Conservation (phyloP, 805 yeast genomes). For the Ogataea nitratoaversa region DNA sequence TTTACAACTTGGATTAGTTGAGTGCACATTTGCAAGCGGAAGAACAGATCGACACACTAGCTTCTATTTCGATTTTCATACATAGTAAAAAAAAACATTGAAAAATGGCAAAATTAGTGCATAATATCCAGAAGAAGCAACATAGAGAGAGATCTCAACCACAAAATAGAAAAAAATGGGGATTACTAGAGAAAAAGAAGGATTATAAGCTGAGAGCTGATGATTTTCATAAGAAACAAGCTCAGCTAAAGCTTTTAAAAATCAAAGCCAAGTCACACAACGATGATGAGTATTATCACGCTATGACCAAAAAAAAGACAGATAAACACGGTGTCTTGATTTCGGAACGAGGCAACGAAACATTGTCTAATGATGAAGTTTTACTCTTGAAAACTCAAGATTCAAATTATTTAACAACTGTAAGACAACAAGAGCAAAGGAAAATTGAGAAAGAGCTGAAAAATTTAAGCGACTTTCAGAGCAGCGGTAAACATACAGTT, state of each 20-base stretch:
- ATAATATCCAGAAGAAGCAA: conserved; percentile 92
- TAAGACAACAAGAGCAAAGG: conserved; percentile 63
- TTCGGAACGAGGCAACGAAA: conserved; percentile 60
- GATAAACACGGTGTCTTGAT: conserved; percentile 67
- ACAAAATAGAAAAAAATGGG: conserved; percentile 63
- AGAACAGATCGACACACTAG: too few relatives aligned
- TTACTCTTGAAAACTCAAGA: conserved; percentile 88
- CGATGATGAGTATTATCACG: conserved; percentile 96
- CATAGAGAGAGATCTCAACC: conserved; percentile 94
- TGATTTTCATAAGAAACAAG: conserved; percentile 55
- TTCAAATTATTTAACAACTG: conserved; percentile 74
- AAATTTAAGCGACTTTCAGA: conserved; percentile 41
- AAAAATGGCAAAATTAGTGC: conserved; percentile 73
- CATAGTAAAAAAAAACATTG: too few relatives aligned
- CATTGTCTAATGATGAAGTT: conserved; percentile 67
- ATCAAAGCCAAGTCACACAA: conserved; percentile 70
- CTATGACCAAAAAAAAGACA: conserved; percentile 70
- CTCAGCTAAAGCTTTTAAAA: conserved; percentile 65
- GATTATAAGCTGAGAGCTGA: conserved; percentile 61
- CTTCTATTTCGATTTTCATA: too few relatives aligned
- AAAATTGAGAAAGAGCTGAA: conserved; percentile 58
- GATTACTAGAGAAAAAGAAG: conserved; percentile 89
- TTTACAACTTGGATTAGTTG: too few relatives aligned
- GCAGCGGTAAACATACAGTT: conserved; percentile 76
- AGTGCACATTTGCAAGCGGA: too few relatives aligned